Conservation (phyloP, 2,329 filamentous ascomycete genomes). For the Clonostachys rhizophaga region DNA sequence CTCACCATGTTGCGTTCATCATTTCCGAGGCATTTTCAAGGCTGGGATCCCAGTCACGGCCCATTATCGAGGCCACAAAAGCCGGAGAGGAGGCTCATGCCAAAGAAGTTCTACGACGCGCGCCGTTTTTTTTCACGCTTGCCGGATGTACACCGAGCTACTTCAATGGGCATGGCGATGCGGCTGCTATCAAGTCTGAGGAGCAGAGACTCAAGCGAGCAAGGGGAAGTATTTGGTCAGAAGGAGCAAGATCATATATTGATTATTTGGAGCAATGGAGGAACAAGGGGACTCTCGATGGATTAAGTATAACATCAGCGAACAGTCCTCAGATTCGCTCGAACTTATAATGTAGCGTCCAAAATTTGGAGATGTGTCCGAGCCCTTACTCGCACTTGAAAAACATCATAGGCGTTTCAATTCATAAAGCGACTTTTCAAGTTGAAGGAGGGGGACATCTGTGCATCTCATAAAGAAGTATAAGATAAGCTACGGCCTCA, state of each 20-base stretch:
- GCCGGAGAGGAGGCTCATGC: constrained; percentile 13
- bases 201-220: background rate
- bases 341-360: too few species aligned
- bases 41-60: background rate
- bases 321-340: background rate
- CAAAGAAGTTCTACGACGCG: constrained; percentile 20
- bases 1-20: constrained; percentile 36
- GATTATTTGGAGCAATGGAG: constrained; percentile 1
- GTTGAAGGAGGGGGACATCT: too few species aligned
- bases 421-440: too few species aligned
- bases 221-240: background rate
- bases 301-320: background rate
- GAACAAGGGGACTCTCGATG: background rate
- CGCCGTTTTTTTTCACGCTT: constrained; percentile 3
- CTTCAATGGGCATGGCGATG: constrained; percentile 1
- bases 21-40: constrained; percentile 31
- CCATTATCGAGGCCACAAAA: constrained; percentile 8
- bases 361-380: too few species aligned
- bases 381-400: too few species aligned
- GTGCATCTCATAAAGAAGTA: too few species aligned
- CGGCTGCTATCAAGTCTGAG: background rate
- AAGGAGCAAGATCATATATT: background rate
- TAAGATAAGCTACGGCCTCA: too few species aligned
- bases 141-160: constrained; percentile 4
- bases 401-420: too few species aligned